Conservation (phyloP, 148 eudicot genomes). For the Mesembryanthemum crystallinum region DNA sequence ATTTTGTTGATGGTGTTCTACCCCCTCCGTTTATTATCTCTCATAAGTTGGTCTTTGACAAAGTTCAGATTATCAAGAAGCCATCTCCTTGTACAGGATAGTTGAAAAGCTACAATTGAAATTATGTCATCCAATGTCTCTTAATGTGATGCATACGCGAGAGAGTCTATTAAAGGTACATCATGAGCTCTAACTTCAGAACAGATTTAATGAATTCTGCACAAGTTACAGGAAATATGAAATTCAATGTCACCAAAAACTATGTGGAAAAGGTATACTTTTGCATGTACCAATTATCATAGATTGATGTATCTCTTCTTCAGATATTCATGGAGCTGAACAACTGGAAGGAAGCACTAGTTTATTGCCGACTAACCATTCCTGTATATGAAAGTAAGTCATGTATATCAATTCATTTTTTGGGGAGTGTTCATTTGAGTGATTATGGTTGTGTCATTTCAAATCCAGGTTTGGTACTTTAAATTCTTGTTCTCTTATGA, state of each 20-base stretch:
- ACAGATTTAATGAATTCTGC: background rate
- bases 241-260: background rate
- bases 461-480: background rate
- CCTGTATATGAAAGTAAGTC: conserved; percentile 79
- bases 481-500: background rate
- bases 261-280: background rate
- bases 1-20: background rate
- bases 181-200: background rate
- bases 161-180: conserved; percentile 75
- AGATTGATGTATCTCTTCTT: conserved; percentile 9
- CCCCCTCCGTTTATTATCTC: background rate
- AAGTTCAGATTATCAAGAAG: conserved; percentile 60
- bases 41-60: conserved; percentile 42
- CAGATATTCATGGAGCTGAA: conserved; percentile 81
- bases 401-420: background rate
- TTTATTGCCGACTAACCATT: conserved; percentile 67
- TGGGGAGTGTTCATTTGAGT: no score
- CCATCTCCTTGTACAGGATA: conserved; percentile 46
- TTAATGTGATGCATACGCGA: conserved; percentile 74
- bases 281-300: background rate
- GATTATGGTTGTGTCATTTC: background rate
- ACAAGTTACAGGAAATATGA: background rate
- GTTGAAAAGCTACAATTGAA: conserved; percentile 64
- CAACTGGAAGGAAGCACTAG: conserved; percentile 69
- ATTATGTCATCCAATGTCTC: conserved; percentile 67